These are phyloP conservation scores for Alliaria petiolata DNA, from an alignment of 345 rosid species.

Conservation along the genomic window DNA sequence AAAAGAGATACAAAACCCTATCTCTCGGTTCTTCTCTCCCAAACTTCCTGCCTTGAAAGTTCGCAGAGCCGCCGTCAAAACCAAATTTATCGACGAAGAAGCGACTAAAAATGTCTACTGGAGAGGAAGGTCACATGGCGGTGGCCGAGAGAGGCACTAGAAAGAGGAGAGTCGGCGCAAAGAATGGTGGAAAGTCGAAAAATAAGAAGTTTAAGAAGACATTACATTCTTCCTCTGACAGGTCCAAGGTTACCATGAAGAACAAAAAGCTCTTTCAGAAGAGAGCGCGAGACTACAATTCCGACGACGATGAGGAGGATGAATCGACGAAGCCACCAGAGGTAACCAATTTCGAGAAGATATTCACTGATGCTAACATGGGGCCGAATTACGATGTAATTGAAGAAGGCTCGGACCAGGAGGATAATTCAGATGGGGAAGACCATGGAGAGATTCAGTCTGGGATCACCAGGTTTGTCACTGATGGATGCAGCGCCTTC, in stretches of 20 bases:
- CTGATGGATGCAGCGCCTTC: slow-evolving; percentile 76
- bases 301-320: slow-evolving; percentile 59
- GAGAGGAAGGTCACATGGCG: slow-evolving; percentile 37
- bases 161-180: slow-evolving; percentile 51
- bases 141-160: slow-evolving; percentile 28
- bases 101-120: slow-evolving; percentile 12
- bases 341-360: slow-evolving; percentile 26
- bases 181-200: slow-evolving; percentile 42
- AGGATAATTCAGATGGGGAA: slow-evolving; percentile 39
- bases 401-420: slow-evolving; percentile 19
- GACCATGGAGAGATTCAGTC: slow-evolving; percentile 50
- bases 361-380: slow-evolving; percentile 11
- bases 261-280: slow-evolving; percentile 53
- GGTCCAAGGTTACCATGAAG: slow-evolving; percentile 48
- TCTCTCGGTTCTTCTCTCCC: not conserved
- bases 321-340: slow-evolving; percentile 16
- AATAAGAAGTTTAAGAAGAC: slow-evolving; percentile 50
- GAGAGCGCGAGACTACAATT: slow-evolving; percentile 85
- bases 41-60: not conserved
- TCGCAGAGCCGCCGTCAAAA: slow-evolving; percentile 12
- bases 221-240: slow-evolving; percentile 36
- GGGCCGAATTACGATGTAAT: slow-evolving; percentile 21
- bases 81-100: not conserved
- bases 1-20: slow-evolving; percentile 8
- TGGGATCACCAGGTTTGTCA: slow-evolving; percentile 52